Conservation (phyloP, 805 yeast species). For the Komagataella ulmi region DNA sequence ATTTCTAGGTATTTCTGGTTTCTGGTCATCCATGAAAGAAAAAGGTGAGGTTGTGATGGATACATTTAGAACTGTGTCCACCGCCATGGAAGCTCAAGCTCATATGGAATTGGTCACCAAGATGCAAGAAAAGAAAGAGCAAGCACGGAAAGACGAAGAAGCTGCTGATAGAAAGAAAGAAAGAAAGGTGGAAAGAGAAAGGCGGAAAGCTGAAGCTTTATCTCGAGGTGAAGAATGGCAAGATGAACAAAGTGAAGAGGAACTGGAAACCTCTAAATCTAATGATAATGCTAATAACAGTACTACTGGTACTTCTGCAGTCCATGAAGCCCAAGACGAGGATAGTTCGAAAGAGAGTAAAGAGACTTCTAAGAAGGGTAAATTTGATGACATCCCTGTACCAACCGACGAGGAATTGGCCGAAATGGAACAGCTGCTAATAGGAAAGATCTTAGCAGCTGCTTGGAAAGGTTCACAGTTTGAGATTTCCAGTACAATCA, state of each 20-base stretch:
- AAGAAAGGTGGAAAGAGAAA: not conserved
- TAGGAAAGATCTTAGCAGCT: constrained; percentile 84
- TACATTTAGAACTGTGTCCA: constrained; percentile 67
- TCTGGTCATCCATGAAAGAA: constrained; percentile 69
- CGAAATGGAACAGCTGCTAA: constrained; percentile 67
- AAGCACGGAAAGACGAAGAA: constrained; percentile 10
- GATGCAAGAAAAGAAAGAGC: constrained; percentile 42
- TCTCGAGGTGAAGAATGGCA: not conserved
- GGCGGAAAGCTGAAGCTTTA: not conserved
- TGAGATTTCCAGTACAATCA: constrained; percentile 69
- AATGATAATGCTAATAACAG: constrained; percentile 14
- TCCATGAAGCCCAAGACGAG: not conserved
- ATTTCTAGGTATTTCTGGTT: constrained; percentile 77
- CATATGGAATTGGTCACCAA: constrained; percentile 63
- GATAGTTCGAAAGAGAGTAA: not conserved
- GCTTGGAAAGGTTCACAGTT: constrained; percentile 91
- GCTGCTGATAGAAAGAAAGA: constrained; percentile 6
- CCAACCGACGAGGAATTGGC: constrained; percentile 46
- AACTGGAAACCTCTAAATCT: constrained; percentile 7
- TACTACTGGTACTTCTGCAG: not conserved
- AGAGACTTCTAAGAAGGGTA: constrained; percentile 12
- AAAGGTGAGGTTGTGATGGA: constrained; percentile 76
- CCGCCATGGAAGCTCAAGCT: constrained; percentile 81
- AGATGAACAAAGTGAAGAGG: not conserved
- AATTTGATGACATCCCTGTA: constrained; percentile 14